Evolutionary conservation across 2,329 filamentous ascomycete genomes (phyloP), one percentile per base, ranked within the genome.

Genomic region (Alternaria incomplexa): DNA sequence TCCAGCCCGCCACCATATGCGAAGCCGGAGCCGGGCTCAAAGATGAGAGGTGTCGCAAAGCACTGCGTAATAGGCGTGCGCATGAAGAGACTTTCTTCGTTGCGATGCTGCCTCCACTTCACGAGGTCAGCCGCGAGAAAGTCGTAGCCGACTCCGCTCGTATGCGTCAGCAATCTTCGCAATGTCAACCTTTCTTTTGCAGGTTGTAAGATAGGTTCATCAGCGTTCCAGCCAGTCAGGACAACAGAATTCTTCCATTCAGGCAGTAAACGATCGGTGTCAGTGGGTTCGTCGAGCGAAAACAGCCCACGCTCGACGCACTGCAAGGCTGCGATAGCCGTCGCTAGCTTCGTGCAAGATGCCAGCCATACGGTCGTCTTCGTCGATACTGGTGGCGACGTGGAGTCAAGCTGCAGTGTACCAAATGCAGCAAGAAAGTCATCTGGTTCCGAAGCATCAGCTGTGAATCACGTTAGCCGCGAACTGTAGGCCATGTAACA

Each of bases 361-460:
- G 76, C 74, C 10, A 76, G 63, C 76, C 74, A 78, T 65, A 78
- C 70, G 9, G 72, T 66, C 4, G 67, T 70, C n/a, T 75, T 62
- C 25, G 56, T 56, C 3, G 63, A 59, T n/a, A 73, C 64, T 17
- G 63, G 44, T 5, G 59, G 26, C 26, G 67, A 71, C 10, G 56
- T 44, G 44, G 69, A 61, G 15, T 65, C 63, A 2, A 71, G 56
- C 50, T 62, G 47, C 51, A 71, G 7, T 2, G 66, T 72, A 25
- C 68, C 69, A 30, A 64, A 68, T 43, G 62, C 62, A 45, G 63
- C 48, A 44, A 65, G 53, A 51, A 65, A 73, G 56, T 73, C 65
- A 25, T 40, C 45, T 6, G 20, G 17, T 28, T 59, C 26, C 43
- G 22, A 25, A 36, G 43, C 7, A 25, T 22, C 40, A 59, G 20